Conservation (phyloP, 352 stramenopile genomes). For the Phytophthora pini region DNA sequence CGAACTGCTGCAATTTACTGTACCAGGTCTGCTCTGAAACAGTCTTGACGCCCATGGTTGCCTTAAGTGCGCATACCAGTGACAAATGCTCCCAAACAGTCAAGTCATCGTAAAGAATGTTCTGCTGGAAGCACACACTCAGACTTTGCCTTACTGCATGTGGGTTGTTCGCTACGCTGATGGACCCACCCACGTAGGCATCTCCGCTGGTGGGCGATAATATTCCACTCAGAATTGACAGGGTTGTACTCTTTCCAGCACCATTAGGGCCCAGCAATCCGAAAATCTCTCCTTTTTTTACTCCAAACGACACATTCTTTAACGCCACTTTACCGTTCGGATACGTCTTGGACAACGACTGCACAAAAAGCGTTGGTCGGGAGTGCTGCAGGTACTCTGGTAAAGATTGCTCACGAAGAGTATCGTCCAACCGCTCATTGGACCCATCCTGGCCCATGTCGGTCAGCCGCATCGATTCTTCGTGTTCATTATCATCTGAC, state of each 20-base stretch:
- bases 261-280: conserved; percentile 94
- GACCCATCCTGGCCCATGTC: conserved; percentile 31
- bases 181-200: conserved; percentile 61
- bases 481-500: conserved; percentile 23
- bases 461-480: conserved; percentile 33
- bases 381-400: conserved; percentile 62
- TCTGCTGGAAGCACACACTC: conserved; percentile 88
- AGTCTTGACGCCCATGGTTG: conserved; percentile 58
- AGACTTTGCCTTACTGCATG: conserved; percentile 69
- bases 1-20: conserved; percentile 70
- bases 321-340: conserved; percentile 83
- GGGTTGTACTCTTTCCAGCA: conserved; percentile 96
- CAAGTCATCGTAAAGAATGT: conserved; percentile 79
- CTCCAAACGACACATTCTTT: conserved; percentile 84
- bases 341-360: conserved; percentile 71
- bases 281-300: conserved; percentile 93
- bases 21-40: conserved; percentile 54
- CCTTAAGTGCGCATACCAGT: conserved; percentile 74
- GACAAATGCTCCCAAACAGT: conserved; percentile 80
- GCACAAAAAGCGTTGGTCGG: conserved; percentile 64
- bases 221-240: conserved; percentile 96
- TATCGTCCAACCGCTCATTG: conserved; percentile 54
- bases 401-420: conserved; percentile 69
- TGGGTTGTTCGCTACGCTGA: conserved; percentile 56
- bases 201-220: conserved; percentile 79